phyloP scores from a whole-genome alignment of 495 filamentous ascomycete genomes.

The Penicillium argentinense region DNA sequence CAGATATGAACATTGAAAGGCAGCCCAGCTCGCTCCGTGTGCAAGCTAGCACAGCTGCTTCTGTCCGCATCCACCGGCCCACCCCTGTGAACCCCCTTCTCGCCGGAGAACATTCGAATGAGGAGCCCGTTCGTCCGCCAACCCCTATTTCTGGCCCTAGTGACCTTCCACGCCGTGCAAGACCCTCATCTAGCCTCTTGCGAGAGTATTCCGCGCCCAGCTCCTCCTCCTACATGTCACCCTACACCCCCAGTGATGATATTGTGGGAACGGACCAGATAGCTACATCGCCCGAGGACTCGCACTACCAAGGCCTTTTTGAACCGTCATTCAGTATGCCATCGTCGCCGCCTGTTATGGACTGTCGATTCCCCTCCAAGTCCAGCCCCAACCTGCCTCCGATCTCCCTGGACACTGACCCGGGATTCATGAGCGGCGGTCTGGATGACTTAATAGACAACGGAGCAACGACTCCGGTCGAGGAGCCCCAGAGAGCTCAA shows the following conservation, averaged over 20 bases:
- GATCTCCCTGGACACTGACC: conserved; percentile 63
- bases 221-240: conserved; percentile 42
- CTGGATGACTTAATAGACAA: conserved; percentile 60
- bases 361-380: conserved; percentile 52
- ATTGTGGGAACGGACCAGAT: conserved; percentile 27
- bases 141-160: conserved; percentile 67
- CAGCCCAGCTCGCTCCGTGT: conserved; percentile 80
- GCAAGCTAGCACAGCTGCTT: conserved; percentile 82
- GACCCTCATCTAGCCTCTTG: conserved; percentile 37
- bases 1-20: conserved; percentile 63
- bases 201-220: conserved; percentile 44
- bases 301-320: conserved; percentile 48
- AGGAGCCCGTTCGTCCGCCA: conserved; percentile 76
- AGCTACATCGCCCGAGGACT: conserved; percentile 45
- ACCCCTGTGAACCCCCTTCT: conserved; percentile 59
- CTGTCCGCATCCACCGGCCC: conserved; percentile 81
- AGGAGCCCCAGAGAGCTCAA: conserved; percentile 29
- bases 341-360: conserved; percentile 76
- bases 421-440: conserved; percentile 77
- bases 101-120: conserved; percentile 54
- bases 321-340: conserved; percentile 59
- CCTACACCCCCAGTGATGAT: conserved; percentile 47
- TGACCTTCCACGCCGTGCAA: conserved; percentile 32
- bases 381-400: conserved; percentile 76
- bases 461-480: conserved; percentile 43